A percentile compares a stretch with the other conserved stretches of the same genome.
phyloP scores from a whole-genome alignment of 306 rosid genomes.

The Castanospermum australe region DNA sequence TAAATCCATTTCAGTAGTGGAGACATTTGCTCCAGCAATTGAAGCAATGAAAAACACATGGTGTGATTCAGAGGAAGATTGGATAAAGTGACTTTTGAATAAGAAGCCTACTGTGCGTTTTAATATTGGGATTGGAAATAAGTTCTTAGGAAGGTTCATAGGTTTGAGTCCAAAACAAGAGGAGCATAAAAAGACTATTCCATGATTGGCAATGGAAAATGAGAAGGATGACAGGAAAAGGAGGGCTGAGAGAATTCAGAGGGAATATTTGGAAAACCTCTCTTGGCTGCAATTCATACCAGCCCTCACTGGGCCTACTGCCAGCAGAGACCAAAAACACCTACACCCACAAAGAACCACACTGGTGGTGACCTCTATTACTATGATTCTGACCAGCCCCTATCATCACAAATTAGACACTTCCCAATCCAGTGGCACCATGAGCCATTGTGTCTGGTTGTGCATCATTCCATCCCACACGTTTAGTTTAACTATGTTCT shows the following conservation, averaged over 20 bases:
- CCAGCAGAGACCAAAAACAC: too few relatives aligned
- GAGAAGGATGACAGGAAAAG: slow-evolving; percentile 75
- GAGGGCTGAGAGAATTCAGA: slow-evolving; percentile 77
- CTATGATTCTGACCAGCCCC: too few relatives aligned
- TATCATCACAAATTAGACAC: too few relatives aligned
- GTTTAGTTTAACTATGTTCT: too few relatives aligned
- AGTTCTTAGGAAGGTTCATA: slow-evolving; percentile 47
- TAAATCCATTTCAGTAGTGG: slow-evolving; percentile 56
- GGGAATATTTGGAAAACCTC: slow-evolving; percentile 71
- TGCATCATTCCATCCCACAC: too few relatives aligned
- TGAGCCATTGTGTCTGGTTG: too few relatives aligned
- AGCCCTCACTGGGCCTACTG: too few relatives aligned
- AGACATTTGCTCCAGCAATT: slow-evolving; percentile 80
- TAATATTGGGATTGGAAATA: slow-evolving; percentile 64
- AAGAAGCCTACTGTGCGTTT: slow-evolving; percentile 64
- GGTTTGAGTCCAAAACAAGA: slow-evolving; percentile 45
- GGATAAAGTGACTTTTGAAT: slow-evolving; percentile 31
- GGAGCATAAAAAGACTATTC: slow-evolving; percentile 40
- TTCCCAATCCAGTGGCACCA: too few relatives aligned
- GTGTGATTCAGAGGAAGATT: slow-evolving; percentile 49
- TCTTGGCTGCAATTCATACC: too few relatives aligned
- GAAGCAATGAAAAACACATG: slow-evolving; percentile 56
- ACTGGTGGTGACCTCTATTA: too few relatives aligned
- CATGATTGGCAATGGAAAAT: slow-evolving; percentile 55
- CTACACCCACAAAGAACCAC: too few relatives aligned